These are phyloP conservation scores for Echites panduratus DNA, from an alignment of 257 asterid genomes.

Conservation along the genomic window DNA sequence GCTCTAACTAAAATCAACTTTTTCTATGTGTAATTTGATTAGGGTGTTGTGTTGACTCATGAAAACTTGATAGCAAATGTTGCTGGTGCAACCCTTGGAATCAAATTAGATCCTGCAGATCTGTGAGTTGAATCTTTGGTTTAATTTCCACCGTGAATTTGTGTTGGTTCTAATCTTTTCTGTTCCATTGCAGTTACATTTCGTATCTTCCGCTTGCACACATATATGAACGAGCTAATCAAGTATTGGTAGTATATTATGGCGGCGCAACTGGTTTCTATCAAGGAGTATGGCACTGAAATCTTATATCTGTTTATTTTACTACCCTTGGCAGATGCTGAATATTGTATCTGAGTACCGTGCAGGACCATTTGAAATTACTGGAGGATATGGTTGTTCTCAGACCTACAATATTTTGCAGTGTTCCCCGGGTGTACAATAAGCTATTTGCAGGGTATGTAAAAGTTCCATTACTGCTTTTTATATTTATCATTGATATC, in stretches of 20 bases:
- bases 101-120: constrained; percentile 62
- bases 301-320: neutral
- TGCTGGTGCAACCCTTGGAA: constrained; percentile 55
- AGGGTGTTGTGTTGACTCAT: constrained; percentile 89
- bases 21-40: neutral
- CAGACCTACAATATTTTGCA: constrained; percentile 84
- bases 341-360: neutral
- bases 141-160: neutral
- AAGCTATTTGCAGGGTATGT: constrained; percentile 79
- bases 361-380: constrained; percentile 86
- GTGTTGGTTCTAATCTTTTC: neutral
- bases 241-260: constrained; percentile 41
- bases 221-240: constrained; percentile 89
- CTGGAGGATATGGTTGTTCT: constrained; percentile 88
- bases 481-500: constrained; percentile 8
- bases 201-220: constrained; percentile 96
- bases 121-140: constrained; percentile 46
- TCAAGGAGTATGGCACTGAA: constrained; percentile 64
- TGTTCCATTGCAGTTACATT: constrained; percentile 51
- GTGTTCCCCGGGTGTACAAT: constrained; percentile 93
- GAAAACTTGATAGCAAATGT: constrained; percentile 71
- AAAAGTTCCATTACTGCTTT: neutral
- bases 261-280: constrained; percentile 84
- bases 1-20: neutral
- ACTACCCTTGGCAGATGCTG: neutral